Conservation (phyloP, 306 rosid species). For the Gynostemma pentaphyllum region DNA sequence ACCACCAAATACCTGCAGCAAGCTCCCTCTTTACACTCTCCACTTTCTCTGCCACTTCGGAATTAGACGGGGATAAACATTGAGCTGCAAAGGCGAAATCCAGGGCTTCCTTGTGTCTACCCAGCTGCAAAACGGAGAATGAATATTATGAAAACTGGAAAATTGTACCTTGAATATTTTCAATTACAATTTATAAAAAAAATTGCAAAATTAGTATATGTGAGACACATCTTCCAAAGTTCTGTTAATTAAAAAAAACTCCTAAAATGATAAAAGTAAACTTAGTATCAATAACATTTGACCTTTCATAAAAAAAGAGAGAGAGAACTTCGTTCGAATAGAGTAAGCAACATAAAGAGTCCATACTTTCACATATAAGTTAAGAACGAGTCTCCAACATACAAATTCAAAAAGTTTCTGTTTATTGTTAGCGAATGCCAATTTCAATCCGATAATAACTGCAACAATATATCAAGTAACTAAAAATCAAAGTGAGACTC, state of each 20-base stretch:
- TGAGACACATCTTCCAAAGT: neutral
- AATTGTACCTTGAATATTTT: neutral
- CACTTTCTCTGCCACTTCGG: conserved; percentile 61
- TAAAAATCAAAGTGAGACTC: neutral
- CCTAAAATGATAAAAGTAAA: neutral
- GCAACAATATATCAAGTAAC: neutral
- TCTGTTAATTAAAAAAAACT: neutral
- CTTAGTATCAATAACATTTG: neutral
- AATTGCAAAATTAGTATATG: neutral
- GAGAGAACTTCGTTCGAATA: too few relatives aligned
- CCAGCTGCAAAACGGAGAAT: conserved; percentile 49
- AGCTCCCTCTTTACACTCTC: conserved; percentile 58
- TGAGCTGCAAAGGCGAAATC: conserved; percentile 69
- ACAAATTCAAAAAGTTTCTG: neutral
- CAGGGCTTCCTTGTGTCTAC: conserved; percentile 75
- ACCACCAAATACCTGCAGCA: conserved; percentile 49
- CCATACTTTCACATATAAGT: neutral
- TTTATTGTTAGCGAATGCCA: neutral
- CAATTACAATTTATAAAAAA: neutral
- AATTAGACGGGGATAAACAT: conserved; percentile 47
- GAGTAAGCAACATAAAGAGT: too few relatives aligned
- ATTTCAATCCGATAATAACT: neutral
- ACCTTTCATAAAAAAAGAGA: too few relatives aligned
- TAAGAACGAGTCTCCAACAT: conserved; percentile 2
- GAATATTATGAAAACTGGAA: neutral